Percentiles rank a stretch among this genome's conserved stretches.
Conservation (phyloP, 177 flowering plant genomes). For the Telopea speciosissima region DNA sequence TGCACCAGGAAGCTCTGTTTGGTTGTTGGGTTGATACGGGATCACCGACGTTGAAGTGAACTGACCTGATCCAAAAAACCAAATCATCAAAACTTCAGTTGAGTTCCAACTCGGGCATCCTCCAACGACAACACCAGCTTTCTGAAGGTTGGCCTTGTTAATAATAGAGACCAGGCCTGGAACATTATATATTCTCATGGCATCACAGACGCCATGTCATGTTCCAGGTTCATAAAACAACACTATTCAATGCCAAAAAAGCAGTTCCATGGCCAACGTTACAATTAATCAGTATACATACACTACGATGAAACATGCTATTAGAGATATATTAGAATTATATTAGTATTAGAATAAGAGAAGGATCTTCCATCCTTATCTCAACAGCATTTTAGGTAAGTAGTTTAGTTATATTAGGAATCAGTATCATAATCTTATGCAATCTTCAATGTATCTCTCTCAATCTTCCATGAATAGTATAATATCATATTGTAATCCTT, state of each 20-base stretch:
- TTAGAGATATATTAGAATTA: too few species aligned
- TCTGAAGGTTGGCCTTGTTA: conserved; percentile 4
- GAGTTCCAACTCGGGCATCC: not conserved
- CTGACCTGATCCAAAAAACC: not conserved
- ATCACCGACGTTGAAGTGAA: not conserved
- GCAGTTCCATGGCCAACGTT: conserved; percentile 24
- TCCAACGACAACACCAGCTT: not conserved
- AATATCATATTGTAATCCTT: too few species aligned
- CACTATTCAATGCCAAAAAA: conserved; percentile 1
- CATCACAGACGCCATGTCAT: conserved; percentile 10
- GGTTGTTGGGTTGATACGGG: not conserved
- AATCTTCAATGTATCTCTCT: too few species aligned
- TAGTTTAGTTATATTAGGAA: too few species aligned
- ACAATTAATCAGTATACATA: conserved; percentile 29
- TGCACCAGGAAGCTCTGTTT: not conserved
- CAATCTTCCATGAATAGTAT: too few species aligned
- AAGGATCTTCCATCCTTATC: too few species aligned
- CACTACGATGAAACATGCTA: conserved; percentile 3
- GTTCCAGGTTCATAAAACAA: conserved; percentile 7
- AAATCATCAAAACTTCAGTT: not conserved
- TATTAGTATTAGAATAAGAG: too few species aligned
- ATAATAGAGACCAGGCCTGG: not conserved
- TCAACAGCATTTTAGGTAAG: too few species aligned
- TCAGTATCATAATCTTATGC: too few species aligned
- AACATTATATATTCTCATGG: conserved; percentile 1